These are phyloP conservation scores for Arachis stenosperma DNA, from an alignment of 306 rosid species.

Conservation along the genomic window DNA sequence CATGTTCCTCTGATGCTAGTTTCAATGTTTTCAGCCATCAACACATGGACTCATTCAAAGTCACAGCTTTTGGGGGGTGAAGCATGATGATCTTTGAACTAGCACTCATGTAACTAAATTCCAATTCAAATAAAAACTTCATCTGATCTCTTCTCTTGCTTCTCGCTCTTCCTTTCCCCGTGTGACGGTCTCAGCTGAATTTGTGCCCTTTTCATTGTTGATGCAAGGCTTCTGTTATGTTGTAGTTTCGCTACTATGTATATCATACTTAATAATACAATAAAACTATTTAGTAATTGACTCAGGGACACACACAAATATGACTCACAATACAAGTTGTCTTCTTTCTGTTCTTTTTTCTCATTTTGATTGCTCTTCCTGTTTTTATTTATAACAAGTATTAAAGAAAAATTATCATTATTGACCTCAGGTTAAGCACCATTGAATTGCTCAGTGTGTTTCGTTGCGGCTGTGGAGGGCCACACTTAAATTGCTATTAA, in stretches of 20 bases:
- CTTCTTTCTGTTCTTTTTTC: no score
- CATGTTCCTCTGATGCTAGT: conserved; percentile 25
- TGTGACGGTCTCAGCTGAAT: conserved; percentile 37
- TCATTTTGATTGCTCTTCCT: no score
- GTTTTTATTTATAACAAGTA: no score
- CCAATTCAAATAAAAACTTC: conserved; percentile 8
- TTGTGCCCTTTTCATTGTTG: conserved; percentile 30
- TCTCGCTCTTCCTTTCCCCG: conserved; percentile 25
- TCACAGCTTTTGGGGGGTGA: conserved; percentile 35
- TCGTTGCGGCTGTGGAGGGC: no score
- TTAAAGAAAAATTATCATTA: no score
- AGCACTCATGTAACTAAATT: conserved; percentile 31
- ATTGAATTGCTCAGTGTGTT: no score
- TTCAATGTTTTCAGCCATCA: conserved; percentile 44
- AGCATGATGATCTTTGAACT: conserved; percentile 42
- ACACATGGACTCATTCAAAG: conserved; percentile 28
- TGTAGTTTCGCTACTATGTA: neutral
- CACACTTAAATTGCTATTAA: neutral
- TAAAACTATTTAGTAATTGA: no score
- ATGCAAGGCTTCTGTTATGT: conserved; percentile 32
- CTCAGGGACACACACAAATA: no score
- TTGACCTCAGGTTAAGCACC: no score
- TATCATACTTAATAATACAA: no score
- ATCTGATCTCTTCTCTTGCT: neutral
- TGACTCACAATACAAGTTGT: no score